phyloP scores from a whole-genome alignment of 208 protist genomes.

The Trichomonas vaginalis region DNA sequence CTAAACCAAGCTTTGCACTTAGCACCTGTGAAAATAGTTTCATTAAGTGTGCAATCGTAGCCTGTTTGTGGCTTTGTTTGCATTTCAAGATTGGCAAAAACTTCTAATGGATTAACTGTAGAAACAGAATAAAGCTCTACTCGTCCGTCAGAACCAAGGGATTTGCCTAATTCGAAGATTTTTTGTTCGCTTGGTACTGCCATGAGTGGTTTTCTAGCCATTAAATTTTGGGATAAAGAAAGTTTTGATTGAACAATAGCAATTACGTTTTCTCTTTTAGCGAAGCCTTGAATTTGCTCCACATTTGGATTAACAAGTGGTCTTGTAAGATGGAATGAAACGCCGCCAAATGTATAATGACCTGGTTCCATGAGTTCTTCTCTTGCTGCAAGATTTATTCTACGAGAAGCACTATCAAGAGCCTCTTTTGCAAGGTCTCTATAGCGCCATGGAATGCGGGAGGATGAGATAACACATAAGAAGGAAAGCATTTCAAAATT shows the following conservation, averaged over 20 bases:
- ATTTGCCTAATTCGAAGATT: background rate
- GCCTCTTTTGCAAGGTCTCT: background rate
- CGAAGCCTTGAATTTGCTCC: background rate
- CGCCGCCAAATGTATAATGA: background rate
- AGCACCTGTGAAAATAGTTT: background rate
- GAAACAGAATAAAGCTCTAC: background rate
- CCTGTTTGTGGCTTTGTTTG: background rate
- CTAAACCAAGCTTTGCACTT: background rate
- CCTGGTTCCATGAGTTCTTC: background rate
- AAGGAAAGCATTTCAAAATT: too few relatives aligned
- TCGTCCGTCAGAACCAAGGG: background rate
- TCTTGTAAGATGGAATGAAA: background rate
- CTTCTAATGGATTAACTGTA: background rate
- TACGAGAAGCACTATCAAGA: background rate
- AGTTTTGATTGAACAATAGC: background rate
- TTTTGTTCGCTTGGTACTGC: background rate
- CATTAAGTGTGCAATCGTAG: background rate
- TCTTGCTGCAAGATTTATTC: background rate
- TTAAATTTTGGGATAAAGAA: background rate
- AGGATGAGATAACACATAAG: too few relatives aligned
- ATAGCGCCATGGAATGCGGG: background rate
- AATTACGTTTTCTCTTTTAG: background rate
- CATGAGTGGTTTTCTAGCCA: background rate
- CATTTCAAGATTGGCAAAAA: background rate
- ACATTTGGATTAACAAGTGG: background rate